Evolutionary conservation across 23 red algal species (phyloP), one percentile per base, ranked within the genome.

Genomic region (Gracilariopsis chorda): DNA sequence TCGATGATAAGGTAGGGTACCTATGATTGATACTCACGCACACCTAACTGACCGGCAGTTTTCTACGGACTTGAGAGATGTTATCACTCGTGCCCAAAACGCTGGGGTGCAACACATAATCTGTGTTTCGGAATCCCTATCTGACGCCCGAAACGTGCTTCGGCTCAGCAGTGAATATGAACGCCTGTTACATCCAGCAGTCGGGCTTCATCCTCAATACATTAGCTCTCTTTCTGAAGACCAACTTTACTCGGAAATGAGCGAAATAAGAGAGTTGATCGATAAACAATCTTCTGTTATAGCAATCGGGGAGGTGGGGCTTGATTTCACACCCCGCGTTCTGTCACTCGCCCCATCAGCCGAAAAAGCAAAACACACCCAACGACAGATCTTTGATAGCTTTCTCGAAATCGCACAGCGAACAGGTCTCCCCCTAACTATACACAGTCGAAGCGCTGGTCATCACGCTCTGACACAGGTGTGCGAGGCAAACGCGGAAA

Each of bases 11-110:
- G n/a, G n/a, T 55, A 55, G n/a, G 14, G 49, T 55, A 55, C 16
- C 14, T 55, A 92, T 92, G 88, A 64, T 93, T 37, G 90, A 93
- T 44, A 93, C 90, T 3, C 90, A 93, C 48, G 79, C 90, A 53
- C 90, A 93, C 53, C 64, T 93, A 0, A 78, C 90, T 45, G 64
- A 74, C 53, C 23, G 58, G 36, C 34, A 52, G 46, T 93, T 93
- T 51, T 48, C 68, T 19, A 16, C 67, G 16, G 90, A 93, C 63
- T 65, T 93, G n/a, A 44, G 64, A 7, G 68, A 29, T 41, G 90
- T 93, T 11, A 37, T 93, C 48, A 46, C 44, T 11, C 78, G 80
- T 48, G 90, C 90, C 27, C 53, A 72, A 13, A 21, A 17, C 2
- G 80, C 80, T 13, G 77, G 62, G 17, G 56, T 93, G n/a, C 4